Percentiles rank a stretch among this genome's conserved stretches.
Conservation (phyloP, 169 alveolate genomes). For the Eimeria acervulina region DNA sequence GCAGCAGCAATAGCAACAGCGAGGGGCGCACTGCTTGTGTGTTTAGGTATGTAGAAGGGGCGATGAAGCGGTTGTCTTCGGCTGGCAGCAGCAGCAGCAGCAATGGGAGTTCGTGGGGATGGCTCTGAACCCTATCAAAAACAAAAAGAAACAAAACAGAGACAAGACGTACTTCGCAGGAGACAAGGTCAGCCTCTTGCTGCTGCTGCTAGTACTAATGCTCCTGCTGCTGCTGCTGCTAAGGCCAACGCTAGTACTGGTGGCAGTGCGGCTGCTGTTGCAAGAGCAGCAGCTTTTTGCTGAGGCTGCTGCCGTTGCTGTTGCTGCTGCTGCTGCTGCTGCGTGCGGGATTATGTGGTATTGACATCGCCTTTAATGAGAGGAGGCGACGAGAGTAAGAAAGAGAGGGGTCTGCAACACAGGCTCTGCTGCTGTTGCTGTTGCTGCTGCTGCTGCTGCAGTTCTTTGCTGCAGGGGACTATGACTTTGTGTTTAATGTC, state of each 20-base stretch:
- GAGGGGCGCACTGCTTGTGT: background rate
- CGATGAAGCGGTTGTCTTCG: slow-evolving; percentile 11
- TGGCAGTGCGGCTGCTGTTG: background rate
- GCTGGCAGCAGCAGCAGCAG: slow-evolving; percentile 67
- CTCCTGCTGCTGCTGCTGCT: background rate
- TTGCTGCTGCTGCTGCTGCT: background rate
- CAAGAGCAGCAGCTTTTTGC: too few species aligned
- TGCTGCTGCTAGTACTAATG: slow-evolving; percentile 33
- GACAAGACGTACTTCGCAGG: slow-evolving; percentile 8
- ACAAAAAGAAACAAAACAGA: background rate
- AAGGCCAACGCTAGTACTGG: background rate
- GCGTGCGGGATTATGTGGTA: background rate
- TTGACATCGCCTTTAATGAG: background rate
- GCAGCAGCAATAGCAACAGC: slow-evolving; percentile 33
- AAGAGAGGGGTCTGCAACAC: background rate
- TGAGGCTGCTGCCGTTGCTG: background rate
- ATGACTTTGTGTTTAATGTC: slow-evolving; percentile 94
- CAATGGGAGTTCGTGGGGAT: slow-evolving; percentile 33
- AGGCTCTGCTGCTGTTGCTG: slow-evolving; percentile 57
- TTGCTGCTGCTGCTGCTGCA: slow-evolving; percentile 85
- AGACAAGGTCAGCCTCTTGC: slow-evolving; percentile 3
- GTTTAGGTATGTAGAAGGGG: slow-evolving; percentile 27
- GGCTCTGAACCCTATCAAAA: background rate
- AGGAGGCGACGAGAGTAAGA: background rate
- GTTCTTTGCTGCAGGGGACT: slow-evolving; percentile 93